phyloP scores from a whole-genome alignment of 164 flowering plant species.

The Malania oleifera region DNA sequence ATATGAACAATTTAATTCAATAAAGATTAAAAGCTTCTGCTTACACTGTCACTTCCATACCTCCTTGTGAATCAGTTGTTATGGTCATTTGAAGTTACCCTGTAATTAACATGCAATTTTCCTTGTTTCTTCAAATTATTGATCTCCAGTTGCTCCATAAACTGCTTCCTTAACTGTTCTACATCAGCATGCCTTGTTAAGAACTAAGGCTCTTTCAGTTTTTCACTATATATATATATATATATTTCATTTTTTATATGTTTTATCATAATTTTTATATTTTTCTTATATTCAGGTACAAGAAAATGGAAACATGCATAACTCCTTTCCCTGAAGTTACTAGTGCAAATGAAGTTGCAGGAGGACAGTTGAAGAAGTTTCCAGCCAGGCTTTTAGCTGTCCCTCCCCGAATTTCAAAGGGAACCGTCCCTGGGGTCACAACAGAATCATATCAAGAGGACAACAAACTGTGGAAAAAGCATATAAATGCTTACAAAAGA shows the following conservation, averaged over 20 bases:
- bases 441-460: constrained; percentile 59
- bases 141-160: no score
- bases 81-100: no score
- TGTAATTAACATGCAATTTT: no score
- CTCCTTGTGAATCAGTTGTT: no score
- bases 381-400: constrained; percentile 70
- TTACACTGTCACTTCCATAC: no score
- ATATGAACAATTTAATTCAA: no score
- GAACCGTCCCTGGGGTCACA: constrained; percentile 58
- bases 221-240: not conserved
- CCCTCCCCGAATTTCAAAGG: constrained; percentile 66
- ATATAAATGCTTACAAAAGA: constrained; percentile 58
- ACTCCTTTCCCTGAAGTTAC: constrained; percentile 62
- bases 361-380: constrained; percentile 73
- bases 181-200: no score
- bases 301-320: constrained; percentile 61
- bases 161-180: no score
- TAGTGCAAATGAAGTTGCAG: constrained; percentile 53
- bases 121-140: no score
- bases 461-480: constrained; percentile 71
- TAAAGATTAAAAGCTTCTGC: no score
- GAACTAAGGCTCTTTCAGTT: not conserved
- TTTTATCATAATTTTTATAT: not conserved
- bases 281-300: constrained; percentile 45
- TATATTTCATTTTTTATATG: not conserved